phyloP scores from a whole-genome alignment of 768 basidiomycete genomes.

The Mycena rebaudengoi region DNA sequence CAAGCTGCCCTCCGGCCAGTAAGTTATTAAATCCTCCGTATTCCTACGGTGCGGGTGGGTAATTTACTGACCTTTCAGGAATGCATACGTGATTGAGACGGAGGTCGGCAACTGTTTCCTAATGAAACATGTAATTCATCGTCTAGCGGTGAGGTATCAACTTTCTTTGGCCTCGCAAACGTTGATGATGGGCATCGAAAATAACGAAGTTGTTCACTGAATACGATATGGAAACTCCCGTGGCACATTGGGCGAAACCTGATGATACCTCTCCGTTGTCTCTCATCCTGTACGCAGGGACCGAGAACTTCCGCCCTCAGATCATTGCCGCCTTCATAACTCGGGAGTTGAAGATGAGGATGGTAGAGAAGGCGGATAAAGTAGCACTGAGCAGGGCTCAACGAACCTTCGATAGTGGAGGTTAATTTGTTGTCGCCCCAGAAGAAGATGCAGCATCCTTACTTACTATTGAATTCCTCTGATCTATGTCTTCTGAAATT shows the following conservation, averaged over 20 bases:
- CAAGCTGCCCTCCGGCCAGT: slow-evolving; percentile 11
- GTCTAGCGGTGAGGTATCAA: slow-evolving; percentile 9
- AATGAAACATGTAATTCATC: slow-evolving; percentile 3
- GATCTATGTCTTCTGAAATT: no score
- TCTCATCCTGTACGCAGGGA: slow-evolving; percentile 3
- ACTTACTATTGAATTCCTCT: no score
- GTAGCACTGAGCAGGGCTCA: slow-evolving; percentile 12
- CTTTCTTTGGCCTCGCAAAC: background rate
- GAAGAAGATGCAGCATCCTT: no score
- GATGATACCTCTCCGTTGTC: background rate
- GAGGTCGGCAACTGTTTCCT: slow-evolving; percentile 17
- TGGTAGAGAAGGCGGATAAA: slow-evolving; percentile 17
- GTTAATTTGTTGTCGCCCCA: no score
- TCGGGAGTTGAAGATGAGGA: slow-evolving; percentile 22
- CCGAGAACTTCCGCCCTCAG: slow-evolving; percentile 22
- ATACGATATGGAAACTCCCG: slow-evolving; percentile 8
- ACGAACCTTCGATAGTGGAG: no score
- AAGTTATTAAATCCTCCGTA: background rate
- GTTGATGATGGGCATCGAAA: background rate
- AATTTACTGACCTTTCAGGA: background rate
- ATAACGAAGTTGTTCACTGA: slow-evolving; percentile 15
- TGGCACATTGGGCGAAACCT: slow-evolving; percentile 16
- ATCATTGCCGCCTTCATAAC: slow-evolving; percentile 20
- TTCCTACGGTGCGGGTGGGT: background rate
- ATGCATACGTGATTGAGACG: slow-evolving; percentile 14